A percentile compares a stretch with the other conserved stretches of the same genome.
phyloP scores from a whole-genome alignment of 2,329 filamentous ascomycete genomes.

The Colletotrichum sp. region DNA sequence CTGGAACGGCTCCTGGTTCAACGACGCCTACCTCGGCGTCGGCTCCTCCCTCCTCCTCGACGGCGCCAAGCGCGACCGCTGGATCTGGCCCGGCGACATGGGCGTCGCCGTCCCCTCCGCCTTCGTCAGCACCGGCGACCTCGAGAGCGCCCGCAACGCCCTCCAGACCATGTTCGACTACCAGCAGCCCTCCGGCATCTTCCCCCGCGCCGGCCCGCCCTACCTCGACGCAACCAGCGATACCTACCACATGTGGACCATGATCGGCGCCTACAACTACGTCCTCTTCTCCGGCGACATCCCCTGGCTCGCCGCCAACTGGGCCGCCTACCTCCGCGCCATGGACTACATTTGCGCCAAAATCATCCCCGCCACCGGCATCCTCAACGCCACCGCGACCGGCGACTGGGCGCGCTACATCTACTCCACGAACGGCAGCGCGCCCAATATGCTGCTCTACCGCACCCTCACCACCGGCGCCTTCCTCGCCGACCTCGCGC shows the following conservation, averaged over 20 bases:
- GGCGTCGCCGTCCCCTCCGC: slow-evolving; percentile 59
- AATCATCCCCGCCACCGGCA: slow-evolving; percentile 27
- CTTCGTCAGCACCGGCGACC: slow-evolving; percentile 58
- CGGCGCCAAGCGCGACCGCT: slow-evolving; percentile 63
- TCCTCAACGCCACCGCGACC: slow-evolving; percentile 52
- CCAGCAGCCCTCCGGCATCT: slow-evolving; percentile 47
- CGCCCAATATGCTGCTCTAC: slow-evolving; percentile 57
- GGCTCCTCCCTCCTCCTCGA: slow-evolving; percentile 44
- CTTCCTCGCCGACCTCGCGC: slow-evolving; percentile 49
- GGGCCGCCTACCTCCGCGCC: slow-evolving; percentile 34
- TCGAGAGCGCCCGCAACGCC: slow-evolving; percentile 54
- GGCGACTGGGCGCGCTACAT: slow-evolving; percentile 57
- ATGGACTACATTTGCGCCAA: slow-evolving; percentile 32
- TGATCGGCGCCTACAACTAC: slow-evolving; percentile 63
- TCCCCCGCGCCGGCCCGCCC: slow-evolving; percentile 56
- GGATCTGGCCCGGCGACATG: slow-evolving; percentile 69
- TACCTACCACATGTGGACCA: slow-evolving; percentile 43
- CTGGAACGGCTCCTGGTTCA: slow-evolving; percentile 29
- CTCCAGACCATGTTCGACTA: slow-evolving; percentile 50
- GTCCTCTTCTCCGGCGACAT: slow-evolving; percentile 46
- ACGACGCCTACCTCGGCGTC: slow-evolving; percentile 36
- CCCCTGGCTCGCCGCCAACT: slow-evolving; percentile 26
- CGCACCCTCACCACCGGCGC: slow-evolving; percentile 59
- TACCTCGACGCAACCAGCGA: slow-evolving; percentile 38
- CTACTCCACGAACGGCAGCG: slow-evolving; percentile 47